phyloP scores from a whole-genome alignment of 345 rosid genomes.

The Clarkia xantiana region DNA sequence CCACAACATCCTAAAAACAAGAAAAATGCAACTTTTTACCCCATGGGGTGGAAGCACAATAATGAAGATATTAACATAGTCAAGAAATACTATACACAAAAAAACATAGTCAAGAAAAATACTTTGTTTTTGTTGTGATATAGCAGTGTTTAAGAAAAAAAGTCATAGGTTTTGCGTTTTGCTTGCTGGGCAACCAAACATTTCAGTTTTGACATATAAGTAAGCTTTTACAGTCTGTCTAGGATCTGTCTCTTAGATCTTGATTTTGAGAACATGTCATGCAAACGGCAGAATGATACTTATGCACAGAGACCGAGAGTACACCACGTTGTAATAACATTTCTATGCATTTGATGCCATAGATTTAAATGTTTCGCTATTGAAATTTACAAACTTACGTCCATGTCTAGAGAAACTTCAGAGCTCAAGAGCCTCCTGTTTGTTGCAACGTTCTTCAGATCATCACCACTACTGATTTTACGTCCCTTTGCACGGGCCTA shows the following conservation, averaged over 20 bases:
- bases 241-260: too few species aligned
- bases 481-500: constrained; percentile 24
- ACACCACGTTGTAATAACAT: too few species aligned
- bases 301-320: too few species aligned
- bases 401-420: constrained; percentile 15
- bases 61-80: neutral
- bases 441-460: constrained; percentile 12
- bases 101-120: neutral
- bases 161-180: too few species aligned
- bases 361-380: neutral
- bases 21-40: neutral
- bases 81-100: neutral
- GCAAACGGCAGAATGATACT: too few species aligned
- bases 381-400: constrained; percentile 22
- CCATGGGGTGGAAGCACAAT: neutral
- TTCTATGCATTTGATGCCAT: too few species aligned
- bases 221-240: too few species aligned
- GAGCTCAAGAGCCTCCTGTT: constrained; percentile 23
- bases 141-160: too few species aligned
- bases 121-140: neutral
- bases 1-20: constrained; percentile 38
- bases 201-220: too few species aligned
- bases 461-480: constrained; percentile 9
- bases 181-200: too few species aligned
- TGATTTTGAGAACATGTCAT: too few species aligned